Evolutionary conservation across 495 filamentous ascomycete species (phyloP).

Genomic region (Hyaloscypha hepaticicola): DNA sequence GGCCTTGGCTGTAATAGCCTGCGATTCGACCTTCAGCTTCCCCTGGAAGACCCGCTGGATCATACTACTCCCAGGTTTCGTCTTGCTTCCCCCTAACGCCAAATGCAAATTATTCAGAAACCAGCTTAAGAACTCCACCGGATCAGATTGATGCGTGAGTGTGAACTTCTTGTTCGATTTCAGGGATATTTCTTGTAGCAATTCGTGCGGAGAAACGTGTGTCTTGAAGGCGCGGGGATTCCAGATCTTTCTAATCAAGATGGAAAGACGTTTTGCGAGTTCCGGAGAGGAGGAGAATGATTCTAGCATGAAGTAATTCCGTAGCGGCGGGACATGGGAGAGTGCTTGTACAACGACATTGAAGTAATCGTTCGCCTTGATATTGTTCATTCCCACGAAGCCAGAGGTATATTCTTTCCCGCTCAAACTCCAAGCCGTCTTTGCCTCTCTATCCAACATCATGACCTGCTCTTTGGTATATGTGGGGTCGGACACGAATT

Average conservation of each 20-base stretch:
- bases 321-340: conserved; percentile 83
- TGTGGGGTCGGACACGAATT: conserved; percentile 93
- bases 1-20: conserved; percentile 89
- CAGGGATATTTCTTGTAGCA: conserved; percentile 90
- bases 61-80: conserved; percentile 76
- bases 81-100: conserved; percentile 83
- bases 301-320: conserved; percentile 92
- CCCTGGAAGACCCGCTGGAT: conserved; percentile 94
- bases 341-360: conserved; percentile 96
- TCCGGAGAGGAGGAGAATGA: conserved; percentile 57
- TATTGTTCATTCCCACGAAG: conserved; percentile 99
- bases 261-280: conserved; percentile 76
- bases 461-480: conserved; percentile 76
- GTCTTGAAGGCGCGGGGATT: conserved; percentile 95
- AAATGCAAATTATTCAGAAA: conserved; percentile 95
- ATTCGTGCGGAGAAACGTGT: conserved; percentile 95
- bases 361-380: conserved; percentile 98
- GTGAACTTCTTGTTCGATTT: conserved; percentile 90
- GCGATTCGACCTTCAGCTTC: conserved; percentile 84
- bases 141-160: conserved; percentile 87
- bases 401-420: conserved; percentile 86
- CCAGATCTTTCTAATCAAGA: conserved; percentile 95
- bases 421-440: conserved; percentile 71
- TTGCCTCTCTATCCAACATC: conserved; percentile 75
- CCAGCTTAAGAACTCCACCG: conserved; percentile 95